These are phyloP conservation scores for Oryza glumipatula DNA, from an alignment of 176 grass and related monocot genomes.

Conservation along the genomic window DNA sequence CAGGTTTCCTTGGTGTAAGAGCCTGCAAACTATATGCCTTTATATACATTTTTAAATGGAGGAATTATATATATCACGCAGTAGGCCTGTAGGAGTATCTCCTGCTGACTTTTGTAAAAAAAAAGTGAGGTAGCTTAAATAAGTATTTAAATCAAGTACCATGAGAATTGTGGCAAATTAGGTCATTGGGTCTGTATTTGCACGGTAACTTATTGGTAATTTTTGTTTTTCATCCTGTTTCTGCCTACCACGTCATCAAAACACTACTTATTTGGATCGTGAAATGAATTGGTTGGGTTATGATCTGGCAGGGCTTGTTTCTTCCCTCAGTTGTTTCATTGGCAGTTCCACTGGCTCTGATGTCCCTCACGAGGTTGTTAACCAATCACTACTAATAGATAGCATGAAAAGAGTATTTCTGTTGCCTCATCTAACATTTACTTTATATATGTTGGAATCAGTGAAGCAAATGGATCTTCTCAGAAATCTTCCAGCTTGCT, in stretches of 20 bases:
- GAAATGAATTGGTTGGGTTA: slow-evolving; percentile 25
- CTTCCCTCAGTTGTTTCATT: slow-evolving; percentile 77
- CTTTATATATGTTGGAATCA: slow-evolving; percentile 39
- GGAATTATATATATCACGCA: too few species aligned
- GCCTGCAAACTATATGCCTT: too few species aligned
- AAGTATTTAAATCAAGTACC: neutral
- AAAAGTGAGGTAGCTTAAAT: neutral
- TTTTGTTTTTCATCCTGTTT: slow-evolving; percentile 10
- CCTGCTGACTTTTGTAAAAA: too few species aligned
- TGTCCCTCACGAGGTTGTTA: slow-evolving; percentile 91
- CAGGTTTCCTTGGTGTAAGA: too few species aligned
- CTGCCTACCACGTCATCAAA: slow-evolving; percentile 16
- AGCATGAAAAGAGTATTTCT: slow-evolving; percentile 14
- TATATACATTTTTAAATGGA: too few species aligned
- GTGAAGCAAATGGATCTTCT: slow-evolving; percentile 77
- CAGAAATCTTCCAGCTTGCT: slow-evolving; percentile 57
- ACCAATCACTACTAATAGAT: slow-evolving; percentile 35
- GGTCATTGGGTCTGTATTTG: neutral
- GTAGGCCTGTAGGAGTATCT: too few species aligned
- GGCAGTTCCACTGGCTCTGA: slow-evolving; percentile 71
- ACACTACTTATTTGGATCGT: slow-evolving; percentile 20
- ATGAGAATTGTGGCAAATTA: neutral
- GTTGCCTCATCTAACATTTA: slow-evolving; percentile 28
- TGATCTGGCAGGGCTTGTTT: slow-evolving; percentile 82
- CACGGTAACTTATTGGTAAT: neutral